Evolutionary conservation across 2,329 filamentous ascomycete species (phyloP).

Genomic region (Didymosphaeria variabile): DNA sequence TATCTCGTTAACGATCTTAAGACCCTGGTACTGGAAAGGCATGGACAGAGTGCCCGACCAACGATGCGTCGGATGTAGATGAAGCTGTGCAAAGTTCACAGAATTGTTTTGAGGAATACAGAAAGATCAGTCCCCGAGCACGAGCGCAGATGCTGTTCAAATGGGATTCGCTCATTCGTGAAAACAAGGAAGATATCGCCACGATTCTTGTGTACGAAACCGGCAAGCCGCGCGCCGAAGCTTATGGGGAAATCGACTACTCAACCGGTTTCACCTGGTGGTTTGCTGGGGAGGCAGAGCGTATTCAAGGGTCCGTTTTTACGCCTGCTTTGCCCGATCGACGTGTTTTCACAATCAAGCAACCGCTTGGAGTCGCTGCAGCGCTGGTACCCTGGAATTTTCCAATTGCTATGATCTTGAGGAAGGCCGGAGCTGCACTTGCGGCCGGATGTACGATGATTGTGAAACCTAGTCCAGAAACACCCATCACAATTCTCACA

Average conservation of each 20-base stretch:
- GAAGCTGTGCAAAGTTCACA: slow-evolving; percentile 67
- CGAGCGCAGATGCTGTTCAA: slow-evolving; percentile 70
- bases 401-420: slow-evolving; percentile 71
- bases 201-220: slow-evolving; percentile 69
- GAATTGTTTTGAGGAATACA: slow-evolving; percentile 68
- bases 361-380: slow-evolving; percentile 73
- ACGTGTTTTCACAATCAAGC: slow-evolving; percentile 76
- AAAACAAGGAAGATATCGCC: slow-evolving; percentile 69
- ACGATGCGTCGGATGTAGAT: slow-evolving; percentile 67
- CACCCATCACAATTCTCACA: slow-evolving; percentile 50
- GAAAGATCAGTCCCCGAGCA: slow-evolving; percentile 66
- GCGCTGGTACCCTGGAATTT: slow-evolving; percentile 80
- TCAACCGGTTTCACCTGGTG: slow-evolving; percentile 64
- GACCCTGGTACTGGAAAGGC: slow-evolving; percentile 61
- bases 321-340: slow-evolving; percentile 68
- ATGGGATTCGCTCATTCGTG: slow-evolving; percentile 71
- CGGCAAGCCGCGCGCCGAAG: slow-evolving; percentile 62
- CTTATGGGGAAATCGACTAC: slow-evolving; percentile 64
- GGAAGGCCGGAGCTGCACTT: slow-evolving; percentile 73
- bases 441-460: slow-evolving; percentile 80
- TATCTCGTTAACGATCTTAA: slow-evolving; percentile 37
- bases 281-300: slow-evolving; percentile 68
- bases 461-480: slow-evolving; percentile 55
- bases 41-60: slow-evolving; percentile 59
- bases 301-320: slow-evolving; percentile 69